Conservation (phyloP, 2,329 filamentous ascomycete genomes). For the Penicillium sp. region DNA sequence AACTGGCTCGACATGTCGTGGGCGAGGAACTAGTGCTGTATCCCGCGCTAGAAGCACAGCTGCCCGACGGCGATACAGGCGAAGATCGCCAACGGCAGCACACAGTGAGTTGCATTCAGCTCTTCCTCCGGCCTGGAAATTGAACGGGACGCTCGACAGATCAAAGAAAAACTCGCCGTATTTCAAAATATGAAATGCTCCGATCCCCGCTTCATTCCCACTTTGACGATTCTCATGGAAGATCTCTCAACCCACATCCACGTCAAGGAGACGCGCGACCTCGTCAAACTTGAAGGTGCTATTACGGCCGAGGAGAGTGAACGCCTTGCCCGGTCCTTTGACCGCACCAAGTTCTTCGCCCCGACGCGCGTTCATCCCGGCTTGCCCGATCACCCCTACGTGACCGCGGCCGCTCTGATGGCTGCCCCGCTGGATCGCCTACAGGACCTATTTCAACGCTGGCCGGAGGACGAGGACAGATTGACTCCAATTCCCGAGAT, state of each 20-base stretch:
- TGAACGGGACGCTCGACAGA: slow-evolving; percentile 32
- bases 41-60: slow-evolving; percentile 52
- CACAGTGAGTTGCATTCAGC: slow-evolving; percentile 27
- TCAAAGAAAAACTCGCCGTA: slow-evolving; percentile 51
- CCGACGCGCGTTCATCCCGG: slow-evolving; percentile 53
- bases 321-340: slow-evolving; percentile 46
- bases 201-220: slow-evolving; percentile 45
- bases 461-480: slow-evolving; percentile 39
- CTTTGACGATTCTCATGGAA: slow-evolving; percentile 46
- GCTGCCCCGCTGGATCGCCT: slow-evolving; percentile 58
- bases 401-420: slow-evolving; percentile 55
- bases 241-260: slow-evolving; percentile 49
- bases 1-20: slow-evolving; percentile 52
- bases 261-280: slow-evolving; percentile 51
- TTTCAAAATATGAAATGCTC: slow-evolving; percentile 49
- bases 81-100: slow-evolving; percentile 52
- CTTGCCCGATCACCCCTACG: slow-evolving; percentile 56
- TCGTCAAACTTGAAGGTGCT: slow-evolving; percentile 49
- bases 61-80: slow-evolving; percentile 50
- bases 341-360: slow-evolving; percentile 54
- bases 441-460: slow-evolving; percentile 56
- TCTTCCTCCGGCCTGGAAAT: not conserved
- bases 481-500: not conserved
- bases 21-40: slow-evolving; percentile 56
- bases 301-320: slow-evolving; percentile 39